These are phyloP conservation scores for Camelina sativa DNA, from an alignment of 345 rosid genomes.

Conservation along the genomic window DNA sequence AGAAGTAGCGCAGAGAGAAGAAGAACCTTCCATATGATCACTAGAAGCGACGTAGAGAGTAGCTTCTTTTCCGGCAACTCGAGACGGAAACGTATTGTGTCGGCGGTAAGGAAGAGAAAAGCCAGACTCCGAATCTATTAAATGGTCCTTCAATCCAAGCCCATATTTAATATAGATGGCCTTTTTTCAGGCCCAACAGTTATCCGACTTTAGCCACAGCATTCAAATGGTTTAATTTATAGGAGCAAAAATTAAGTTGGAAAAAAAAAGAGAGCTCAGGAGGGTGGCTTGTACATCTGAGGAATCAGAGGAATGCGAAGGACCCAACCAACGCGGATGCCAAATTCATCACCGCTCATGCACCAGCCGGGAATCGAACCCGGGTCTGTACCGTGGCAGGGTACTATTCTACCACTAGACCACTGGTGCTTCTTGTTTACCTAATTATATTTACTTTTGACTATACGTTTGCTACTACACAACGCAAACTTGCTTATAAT, in stretches of 20 bases:
- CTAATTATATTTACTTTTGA: no score
- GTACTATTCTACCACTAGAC: constrained; percentile 58
- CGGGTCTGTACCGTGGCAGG: constrained; percentile 75
- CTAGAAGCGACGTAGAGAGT: background rate
- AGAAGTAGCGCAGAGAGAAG: background rate
- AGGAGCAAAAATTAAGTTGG: no score
- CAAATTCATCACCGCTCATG: constrained; percentile 33
- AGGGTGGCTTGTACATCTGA: background rate
- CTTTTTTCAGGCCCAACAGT: background rate
- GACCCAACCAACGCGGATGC: constrained; percentile 19
- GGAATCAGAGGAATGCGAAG: background rate
- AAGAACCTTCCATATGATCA: constrained; percentile 41
- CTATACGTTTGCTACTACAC: no score
- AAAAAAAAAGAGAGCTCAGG: constrained; percentile 31
- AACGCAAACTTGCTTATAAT: no score
- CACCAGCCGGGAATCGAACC: constrained; percentile 82
- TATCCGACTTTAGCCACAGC: no score
- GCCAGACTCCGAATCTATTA: background rate
- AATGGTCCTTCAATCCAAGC: background rate
- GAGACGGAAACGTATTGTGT: background rate
- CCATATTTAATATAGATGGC: background rate
- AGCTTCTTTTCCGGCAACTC: background rate
- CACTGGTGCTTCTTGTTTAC: background rate
- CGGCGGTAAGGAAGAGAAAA: background rate
- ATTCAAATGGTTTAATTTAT: no score